A percentile compares a stretch with the other conserved stretches of the same genome.
Conservation (phyloP, 352 stramenopile species). For the Pythium dissotocum region DNA sequence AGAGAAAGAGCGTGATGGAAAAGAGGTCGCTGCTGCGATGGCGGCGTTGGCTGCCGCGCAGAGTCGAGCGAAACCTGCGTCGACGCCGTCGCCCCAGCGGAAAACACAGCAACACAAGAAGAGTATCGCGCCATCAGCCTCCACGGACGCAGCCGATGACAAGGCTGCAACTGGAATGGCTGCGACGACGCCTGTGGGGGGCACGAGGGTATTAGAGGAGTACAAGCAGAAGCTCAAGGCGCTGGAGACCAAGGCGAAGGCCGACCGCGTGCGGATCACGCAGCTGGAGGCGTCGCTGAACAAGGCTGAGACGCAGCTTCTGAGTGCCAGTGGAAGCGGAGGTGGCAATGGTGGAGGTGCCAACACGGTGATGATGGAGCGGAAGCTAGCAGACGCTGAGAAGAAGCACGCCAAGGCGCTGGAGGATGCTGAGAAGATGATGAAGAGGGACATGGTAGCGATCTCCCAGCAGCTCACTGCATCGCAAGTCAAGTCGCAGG, state of each 20-base stretch:
- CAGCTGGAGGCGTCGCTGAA: conserved; percentile 66
- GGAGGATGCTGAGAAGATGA: conserved; percentile 62
- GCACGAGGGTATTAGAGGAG: conserved; percentile 45
- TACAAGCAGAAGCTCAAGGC: conserved; percentile 76
- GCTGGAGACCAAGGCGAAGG: conserved; percentile 65
- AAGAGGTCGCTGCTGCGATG: conserved; percentile 19
- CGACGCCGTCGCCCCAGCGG: conserved; percentile 22
- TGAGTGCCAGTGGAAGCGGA: conserved; percentile 12
- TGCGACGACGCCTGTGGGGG: conserved; percentile 8
- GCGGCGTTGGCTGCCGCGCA: conserved; percentile 1
- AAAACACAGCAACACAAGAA: conserved; percentile 25
- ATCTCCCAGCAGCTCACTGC: conserved; percentile 52
- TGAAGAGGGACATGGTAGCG: conserved; percentile 47
- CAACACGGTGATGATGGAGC: conserved; percentile 40
- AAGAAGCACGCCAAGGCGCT: conserved; percentile 79
- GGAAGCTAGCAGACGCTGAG: conserved; percentile 66
- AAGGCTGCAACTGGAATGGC: conserved; percentile 1
- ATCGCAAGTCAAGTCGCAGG: conserved; percentile 42
- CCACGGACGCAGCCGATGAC: background rate
- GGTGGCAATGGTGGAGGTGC: conserved; percentile 20
- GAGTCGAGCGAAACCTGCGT: background rate
- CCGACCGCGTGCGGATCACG: conserved; percentile 70
- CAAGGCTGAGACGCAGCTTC: conserved; percentile 50
- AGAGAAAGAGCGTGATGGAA: conserved; percentile 32
- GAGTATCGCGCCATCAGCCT: conserved; percentile 16